These are phyloP conservation scores for Diaporthe eres DNA, from an alignment of 2,329 filamentous ascomycete species.

Conservation along the genomic window DNA sequence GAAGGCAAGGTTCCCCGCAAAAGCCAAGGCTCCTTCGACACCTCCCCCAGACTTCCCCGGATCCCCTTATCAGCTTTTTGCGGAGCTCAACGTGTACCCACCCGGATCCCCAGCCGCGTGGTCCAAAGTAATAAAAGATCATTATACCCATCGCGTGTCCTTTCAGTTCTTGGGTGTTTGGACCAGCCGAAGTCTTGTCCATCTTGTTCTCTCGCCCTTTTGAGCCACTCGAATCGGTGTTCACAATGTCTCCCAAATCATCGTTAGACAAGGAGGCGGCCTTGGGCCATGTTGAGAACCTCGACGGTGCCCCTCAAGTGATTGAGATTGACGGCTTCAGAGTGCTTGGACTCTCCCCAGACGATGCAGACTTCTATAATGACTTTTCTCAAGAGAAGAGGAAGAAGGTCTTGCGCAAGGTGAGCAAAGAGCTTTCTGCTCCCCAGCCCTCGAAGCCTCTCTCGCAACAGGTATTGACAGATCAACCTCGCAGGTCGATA, in stretches of 20 bases:
- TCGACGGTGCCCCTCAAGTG: constrained; percentile 40
- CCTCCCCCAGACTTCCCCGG: constrained; percentile 27
- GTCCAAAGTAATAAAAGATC: constrained; percentile 2
- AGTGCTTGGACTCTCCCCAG: constrained; percentile 47
- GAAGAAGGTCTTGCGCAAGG: constrained; percentile 46
- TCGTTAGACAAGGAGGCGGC: constrained; percentile 18
- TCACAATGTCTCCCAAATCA: constrained; percentile 18
- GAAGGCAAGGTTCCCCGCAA: constrained; percentile 30
- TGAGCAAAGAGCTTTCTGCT: constrained; percentile 1
- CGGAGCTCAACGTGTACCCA: neutral
- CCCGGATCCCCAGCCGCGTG: constrained; percentile 5
- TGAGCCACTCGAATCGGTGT: neutral
- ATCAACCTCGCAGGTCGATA: constrained; percentile 38
- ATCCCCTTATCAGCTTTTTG: constrained; percentile 4
- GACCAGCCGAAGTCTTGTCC: neutral
- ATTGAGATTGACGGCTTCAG: constrained; percentile 49
- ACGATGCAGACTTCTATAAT: constrained; percentile 51
- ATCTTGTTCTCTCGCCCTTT: neutral
- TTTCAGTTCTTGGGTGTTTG: neutral
- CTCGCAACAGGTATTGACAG: neutral
- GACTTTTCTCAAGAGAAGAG: constrained; percentile 47
- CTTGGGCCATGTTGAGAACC: constrained; percentile 40
- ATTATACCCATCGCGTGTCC: neutral
- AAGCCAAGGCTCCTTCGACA: constrained; percentile 26
- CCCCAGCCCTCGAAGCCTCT: neutral